These are phyloP conservation scores for Stephanodiscus triporus DNA, from an alignment of 108 stramenopile genomes.

Conservation along the genomic window DNA sequence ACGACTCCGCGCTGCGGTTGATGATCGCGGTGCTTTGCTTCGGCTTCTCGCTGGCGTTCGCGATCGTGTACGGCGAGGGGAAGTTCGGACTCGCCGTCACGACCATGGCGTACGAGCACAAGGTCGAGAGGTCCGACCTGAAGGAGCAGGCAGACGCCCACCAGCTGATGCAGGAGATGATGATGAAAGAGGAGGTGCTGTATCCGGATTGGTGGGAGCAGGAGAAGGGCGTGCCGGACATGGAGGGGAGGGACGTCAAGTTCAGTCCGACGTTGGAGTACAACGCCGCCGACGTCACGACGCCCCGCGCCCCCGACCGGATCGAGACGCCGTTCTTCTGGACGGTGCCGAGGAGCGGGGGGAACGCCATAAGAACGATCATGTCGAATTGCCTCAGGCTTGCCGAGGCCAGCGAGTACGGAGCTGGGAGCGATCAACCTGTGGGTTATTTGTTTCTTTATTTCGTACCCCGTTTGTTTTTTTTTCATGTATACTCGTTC, in stretches of 20 bases:
- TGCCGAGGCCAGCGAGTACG: conserved; percentile 40
- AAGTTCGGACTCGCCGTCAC: conserved; percentile 25
- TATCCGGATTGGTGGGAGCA: conserved; percentile 48
- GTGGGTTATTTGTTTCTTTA: conserved; percentile 9
- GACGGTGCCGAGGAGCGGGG: conserved; percentile 37
- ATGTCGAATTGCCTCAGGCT: conserved; percentile 24
- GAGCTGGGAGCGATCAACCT: conserved; percentile 21
- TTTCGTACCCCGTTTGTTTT: background rate
- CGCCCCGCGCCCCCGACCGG: conserved; percentile 29
- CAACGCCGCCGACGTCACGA: conserved; percentile 31
- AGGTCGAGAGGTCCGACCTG: conserved; percentile 10
- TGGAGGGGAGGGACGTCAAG: conserved; percentile 22
- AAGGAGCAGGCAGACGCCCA: background rate
- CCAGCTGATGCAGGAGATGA: conserved; percentile 1
- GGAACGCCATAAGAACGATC: conserved; percentile 34
- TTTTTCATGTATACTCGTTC: background rate
- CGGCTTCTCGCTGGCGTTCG: conserved; percentile 24
- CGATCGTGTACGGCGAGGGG: conserved; percentile 25
- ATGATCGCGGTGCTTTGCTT: conserved; percentile 36
- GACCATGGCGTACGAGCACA: conserved; percentile 29
- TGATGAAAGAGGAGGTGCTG: conserved; percentile 15
- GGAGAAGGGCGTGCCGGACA: conserved; percentile 26
- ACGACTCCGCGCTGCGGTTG: conserved; percentile 29
- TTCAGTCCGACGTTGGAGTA: conserved; percentile 24
- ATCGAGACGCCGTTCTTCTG: conserved; percentile 46